phyloP scores from a whole-genome alignment of 2,329 filamentous ascomycete species.

The Microascus cirrosus region DNA sequence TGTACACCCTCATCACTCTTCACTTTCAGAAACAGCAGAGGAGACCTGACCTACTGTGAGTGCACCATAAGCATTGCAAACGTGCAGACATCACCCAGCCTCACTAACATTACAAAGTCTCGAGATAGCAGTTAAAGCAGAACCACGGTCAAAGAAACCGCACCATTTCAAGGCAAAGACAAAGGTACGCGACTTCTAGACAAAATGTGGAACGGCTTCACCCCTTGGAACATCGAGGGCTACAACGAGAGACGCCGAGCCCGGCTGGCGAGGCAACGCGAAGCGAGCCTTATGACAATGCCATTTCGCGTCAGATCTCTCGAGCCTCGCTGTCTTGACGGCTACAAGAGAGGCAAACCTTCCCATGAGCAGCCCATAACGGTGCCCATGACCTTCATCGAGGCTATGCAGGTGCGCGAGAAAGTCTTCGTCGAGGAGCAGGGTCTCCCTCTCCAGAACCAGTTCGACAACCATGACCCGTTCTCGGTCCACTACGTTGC shows the following conservation, averaged over 20 bases:
- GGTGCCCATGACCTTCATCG: slow-evolving; percentile 45
- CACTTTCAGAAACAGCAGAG: background rate
- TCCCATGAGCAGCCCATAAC: slow-evolving; percentile 29
- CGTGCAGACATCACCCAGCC: background rate
- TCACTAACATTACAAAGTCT: background rate
- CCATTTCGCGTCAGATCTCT: slow-evolving; percentile 33
- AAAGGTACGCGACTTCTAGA: background rate
- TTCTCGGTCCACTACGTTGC: slow-evolving; percentile 78
- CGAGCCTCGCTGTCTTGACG: slow-evolving; percentile 36
- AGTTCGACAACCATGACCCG: slow-evolving; percentile 71
- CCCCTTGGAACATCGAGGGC: background rate
- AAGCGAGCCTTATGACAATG: slow-evolving; percentile 27
- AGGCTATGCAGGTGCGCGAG: slow-evolving; percentile 52
- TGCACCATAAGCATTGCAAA: background rate
- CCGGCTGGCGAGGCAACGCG: background rate
- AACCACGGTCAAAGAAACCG: background rate
- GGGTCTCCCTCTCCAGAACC: slow-evolving; percentile 47
- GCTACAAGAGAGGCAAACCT: slow-evolving; percentile 28
- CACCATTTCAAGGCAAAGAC: background rate
- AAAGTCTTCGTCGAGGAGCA: slow-evolving; percentile 53
- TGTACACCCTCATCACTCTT: background rate
- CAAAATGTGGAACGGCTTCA: background rate
- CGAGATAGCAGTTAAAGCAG: background rate
- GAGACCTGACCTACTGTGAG: background rate
- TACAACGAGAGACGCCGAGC: background rate